phyloP scores from a whole-genome alignment of 768 basidiomycete genomes.

The Pholiota conissans region DNA sequence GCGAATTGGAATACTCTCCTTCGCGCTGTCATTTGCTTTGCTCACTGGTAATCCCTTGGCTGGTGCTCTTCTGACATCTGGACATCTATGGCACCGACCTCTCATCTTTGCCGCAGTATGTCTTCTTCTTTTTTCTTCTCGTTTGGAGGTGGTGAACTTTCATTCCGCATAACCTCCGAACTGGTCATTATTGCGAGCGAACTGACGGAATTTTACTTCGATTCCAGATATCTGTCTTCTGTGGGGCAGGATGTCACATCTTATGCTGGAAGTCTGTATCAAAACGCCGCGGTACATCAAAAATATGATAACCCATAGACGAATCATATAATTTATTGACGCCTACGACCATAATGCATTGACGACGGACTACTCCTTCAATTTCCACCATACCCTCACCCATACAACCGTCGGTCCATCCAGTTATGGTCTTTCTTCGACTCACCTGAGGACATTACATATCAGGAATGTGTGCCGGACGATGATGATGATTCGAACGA shows the following conservation, averaged over 20 bases:
- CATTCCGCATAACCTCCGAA: background rate
- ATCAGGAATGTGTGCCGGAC: background rate
- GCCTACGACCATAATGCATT: background rate
- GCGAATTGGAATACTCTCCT: constrained; percentile 47
- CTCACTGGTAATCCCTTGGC: constrained; percentile 53
- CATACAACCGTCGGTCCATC: background rate
- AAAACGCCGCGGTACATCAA: constrained; percentile 28
- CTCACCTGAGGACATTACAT: background rate
- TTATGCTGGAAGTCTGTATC: constrained; percentile 31
- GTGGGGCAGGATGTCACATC: constrained; percentile 31
- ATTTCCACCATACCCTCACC: background rate
- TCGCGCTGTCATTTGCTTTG: constrained; percentile 42
- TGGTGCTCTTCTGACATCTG: constrained; percentile 45
- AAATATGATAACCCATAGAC: constrained; percentile 12
- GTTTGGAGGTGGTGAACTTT: background rate
- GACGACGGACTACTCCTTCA: background rate
- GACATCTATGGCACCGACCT: constrained; percentile 41
- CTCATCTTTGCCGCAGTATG: constrained; percentile 45
- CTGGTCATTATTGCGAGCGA: background rate
- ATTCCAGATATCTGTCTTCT: constrained; percentile 31
- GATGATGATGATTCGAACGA: background rate
- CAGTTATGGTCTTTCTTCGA: background rate
- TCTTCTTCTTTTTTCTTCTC: constrained; percentile 3
- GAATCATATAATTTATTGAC: background rate
- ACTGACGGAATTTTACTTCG: background rate